Conservation (phyloP, 2,329 filamentous ascomycete species). For the Aureobasidium sp. region DNA sequence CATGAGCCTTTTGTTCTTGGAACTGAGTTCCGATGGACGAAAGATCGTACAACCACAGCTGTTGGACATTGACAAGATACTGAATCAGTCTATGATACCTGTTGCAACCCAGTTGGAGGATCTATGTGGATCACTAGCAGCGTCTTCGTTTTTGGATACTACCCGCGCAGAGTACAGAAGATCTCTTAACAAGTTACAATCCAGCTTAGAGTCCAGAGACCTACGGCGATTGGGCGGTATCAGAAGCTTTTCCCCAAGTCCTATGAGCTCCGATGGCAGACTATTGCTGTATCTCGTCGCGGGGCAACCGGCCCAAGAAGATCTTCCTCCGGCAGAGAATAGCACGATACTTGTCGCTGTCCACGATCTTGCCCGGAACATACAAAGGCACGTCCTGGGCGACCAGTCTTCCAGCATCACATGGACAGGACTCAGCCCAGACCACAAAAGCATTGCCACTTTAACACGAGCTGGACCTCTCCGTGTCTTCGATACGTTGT, state of each 20-base stretch:
- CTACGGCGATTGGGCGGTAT: background rate
- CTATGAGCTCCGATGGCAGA: background rate
- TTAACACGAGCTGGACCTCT: background rate
- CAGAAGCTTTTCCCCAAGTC: background rate
- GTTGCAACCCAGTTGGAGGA: background rate
- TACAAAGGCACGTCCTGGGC: background rate
- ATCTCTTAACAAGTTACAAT: background rate
- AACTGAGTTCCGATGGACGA: background rate
- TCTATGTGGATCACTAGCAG: background rate
- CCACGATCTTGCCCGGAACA: background rate
- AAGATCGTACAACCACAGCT: background rate
- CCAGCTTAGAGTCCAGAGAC: background rate
- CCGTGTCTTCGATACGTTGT: constrained; percentile 14
- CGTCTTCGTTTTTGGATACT: background rate
- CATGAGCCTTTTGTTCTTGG: background rate
- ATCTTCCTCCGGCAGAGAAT: background rate
- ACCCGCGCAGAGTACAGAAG: background rate
- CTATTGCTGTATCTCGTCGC: background rate
- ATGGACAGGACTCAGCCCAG: background rate
- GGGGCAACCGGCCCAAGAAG: background rate
- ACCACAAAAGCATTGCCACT: background rate
- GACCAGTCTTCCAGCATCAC: background rate
- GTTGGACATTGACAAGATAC: background rate
- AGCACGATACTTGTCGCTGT: background rate
- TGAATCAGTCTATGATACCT: background rate